These are phyloP conservation scores for Pistacia vera DNA, from an alignment of 345 rosid genomes.

Conservation along the genomic window DNA sequence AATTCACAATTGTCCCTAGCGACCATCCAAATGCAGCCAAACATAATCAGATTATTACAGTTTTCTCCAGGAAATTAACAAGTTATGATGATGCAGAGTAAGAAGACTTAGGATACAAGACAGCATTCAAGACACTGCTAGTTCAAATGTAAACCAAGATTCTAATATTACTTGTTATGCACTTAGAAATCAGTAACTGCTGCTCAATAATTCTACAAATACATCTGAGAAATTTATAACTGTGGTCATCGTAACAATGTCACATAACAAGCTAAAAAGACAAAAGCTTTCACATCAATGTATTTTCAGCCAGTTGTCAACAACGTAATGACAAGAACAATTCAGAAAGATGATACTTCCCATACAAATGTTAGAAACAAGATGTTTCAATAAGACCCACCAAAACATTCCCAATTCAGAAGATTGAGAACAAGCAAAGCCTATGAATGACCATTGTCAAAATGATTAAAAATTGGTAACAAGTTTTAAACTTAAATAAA, in stretches of 20 bases:
- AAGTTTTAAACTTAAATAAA: background rate
- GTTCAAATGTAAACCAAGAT: too few relatives aligned
- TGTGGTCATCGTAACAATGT: background rate
- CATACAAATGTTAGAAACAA: background rate
- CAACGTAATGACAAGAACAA: background rate
- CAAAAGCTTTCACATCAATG: background rate
- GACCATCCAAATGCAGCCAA: background rate
- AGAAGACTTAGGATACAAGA: background rate
- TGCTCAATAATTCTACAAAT: background rate
- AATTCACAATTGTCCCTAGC: background rate
- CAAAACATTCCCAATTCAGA: background rate
- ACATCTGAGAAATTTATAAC: background rate
- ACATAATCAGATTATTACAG: background rate
- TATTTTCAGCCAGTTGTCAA: background rate
- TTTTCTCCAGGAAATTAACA: background rate
- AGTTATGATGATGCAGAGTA: background rate
- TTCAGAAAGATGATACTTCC: background rate
- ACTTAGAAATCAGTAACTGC: background rate
- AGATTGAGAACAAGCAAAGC: background rate
- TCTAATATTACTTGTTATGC: background rate
- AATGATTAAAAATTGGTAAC: background rate
- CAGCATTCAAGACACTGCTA: background rate
- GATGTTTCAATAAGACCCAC: background rate
- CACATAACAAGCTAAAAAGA: background rate
- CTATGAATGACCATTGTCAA: background rate